Conservation (phyloP, 495 filamentous ascomycete species). For the Entonaema liquescens region DNA sequence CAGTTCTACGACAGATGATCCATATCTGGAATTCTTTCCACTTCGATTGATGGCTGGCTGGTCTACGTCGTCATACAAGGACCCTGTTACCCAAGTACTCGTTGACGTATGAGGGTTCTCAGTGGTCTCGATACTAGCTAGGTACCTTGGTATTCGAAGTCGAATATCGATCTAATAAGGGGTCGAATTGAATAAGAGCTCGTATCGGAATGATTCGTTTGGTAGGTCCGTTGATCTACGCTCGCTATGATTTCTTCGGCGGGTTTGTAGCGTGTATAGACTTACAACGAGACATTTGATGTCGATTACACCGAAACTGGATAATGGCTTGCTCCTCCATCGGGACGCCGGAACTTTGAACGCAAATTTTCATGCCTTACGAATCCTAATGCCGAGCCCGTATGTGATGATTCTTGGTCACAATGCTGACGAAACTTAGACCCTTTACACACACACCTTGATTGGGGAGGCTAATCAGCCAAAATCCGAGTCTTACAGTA, state of each 20-base stretch:
- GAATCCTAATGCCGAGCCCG: background rate
- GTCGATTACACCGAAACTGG: background rate
- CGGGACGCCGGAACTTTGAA: background rate
- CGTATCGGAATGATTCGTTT: background rate
- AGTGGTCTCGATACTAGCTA: background rate
- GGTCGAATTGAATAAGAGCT: background rate
- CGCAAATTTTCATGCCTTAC: background rate
- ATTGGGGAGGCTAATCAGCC: constrained; percentile 13
- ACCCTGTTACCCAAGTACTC: background rate
- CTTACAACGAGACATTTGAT: constrained; percentile 6
- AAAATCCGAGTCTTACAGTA: constrained; percentile 10
- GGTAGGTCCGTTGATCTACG: background rate
- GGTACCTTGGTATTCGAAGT: background rate
- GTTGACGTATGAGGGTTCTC: background rate
- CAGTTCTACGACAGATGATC: constrained; percentile 38
- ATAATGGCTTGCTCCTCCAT: background rate
- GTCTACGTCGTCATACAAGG: constrained; percentile 8
- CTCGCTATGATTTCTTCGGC: constrained; percentile 3
- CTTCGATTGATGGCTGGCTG: constrained; percentile 17
- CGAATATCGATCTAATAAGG: background rate
- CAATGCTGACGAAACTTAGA: constrained; percentile 8
- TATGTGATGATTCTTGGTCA: background rate
- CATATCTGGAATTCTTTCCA: constrained; percentile 20
- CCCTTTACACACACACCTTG: constrained; percentile 16
- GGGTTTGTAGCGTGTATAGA: constrained; percentile 11